Evolutionary conservation across 257 asterid genomes (phyloP).

Genomic region (Penstemon barbatus): DNA sequence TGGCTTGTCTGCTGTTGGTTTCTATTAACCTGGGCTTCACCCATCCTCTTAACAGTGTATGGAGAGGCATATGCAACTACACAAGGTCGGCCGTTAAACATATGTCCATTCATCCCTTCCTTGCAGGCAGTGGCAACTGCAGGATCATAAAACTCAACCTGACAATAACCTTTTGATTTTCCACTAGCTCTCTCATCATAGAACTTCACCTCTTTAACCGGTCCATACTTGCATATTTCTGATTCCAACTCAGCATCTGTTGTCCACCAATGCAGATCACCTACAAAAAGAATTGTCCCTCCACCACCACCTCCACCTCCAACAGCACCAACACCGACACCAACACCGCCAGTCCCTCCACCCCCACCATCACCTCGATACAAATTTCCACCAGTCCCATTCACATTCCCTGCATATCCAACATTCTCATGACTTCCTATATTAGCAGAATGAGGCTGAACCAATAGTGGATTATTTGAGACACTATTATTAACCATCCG

Average conservation of each 20-base stretch:
- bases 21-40: constrained; percentile 67
- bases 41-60: constrained; percentile 77
- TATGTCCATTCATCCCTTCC: constrained; percentile 81
- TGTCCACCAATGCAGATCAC: constrained; percentile 99
- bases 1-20: constrained; percentile 60
- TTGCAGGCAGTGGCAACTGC: constrained; percentile 80
- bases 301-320: constrained; percentile 42
- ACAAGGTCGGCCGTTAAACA: constrained; percentile 87
- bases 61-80: constrained; percentile 95
- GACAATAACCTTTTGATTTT: constrained; percentile 95
- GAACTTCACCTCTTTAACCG: constrained; percentile 86
- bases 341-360: constrained; percentile 30
- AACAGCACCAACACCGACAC: constrained; percentile 30
- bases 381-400: constrained; percentile 37
- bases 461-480: constrained; percentile 33
- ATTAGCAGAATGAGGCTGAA: constrained; percentile 30
- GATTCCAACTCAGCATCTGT: constrained; percentile 89
- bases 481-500: constrained; percentile 26
- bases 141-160: constrained; percentile 84
- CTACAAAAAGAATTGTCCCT: constrained; percentile 75
- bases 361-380: constrained; percentile 33
- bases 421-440: constrained; percentile 23
- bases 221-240: constrained; percentile 77
- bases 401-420: constrained; percentile 31
- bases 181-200: constrained; percentile 98